Base-by-base conservation (phyloP, 2,329 filamentous ascomycete species). In the Parastagonospora avenae region DNA sequence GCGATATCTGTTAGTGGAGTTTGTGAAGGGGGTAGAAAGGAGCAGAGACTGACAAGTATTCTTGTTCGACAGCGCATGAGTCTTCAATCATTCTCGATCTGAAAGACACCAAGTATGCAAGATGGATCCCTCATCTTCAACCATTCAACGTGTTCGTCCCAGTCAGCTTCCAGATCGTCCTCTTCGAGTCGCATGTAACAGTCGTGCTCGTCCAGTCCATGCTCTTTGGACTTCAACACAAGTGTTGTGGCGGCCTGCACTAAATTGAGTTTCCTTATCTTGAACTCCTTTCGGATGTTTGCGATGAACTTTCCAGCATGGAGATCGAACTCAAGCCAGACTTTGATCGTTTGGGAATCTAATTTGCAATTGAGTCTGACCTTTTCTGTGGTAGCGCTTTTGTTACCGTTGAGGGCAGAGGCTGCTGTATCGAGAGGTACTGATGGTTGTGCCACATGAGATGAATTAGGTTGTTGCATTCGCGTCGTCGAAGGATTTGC, bases 161-260 rank as follows among this genome's bases (percentile, higher is more conserved):
- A 48, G 30, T 45, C 24, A 5, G 32, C 42, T 24, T 37, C 42
- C 10, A 45, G 14, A 28, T 28, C 32, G n/a, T 45, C 42, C 24
- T 45, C 42, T 5, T 45, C 42, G 15, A 45, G 32, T 8, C 31
- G 37, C 16, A 45, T 8, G 11, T 9, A 27, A 14, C 10, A 35
- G n/a, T 4, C 32, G n/a, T 45, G 31, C 5, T 36, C 12, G 37
- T 45, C 42, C 10, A 32, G 30, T n/a, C 15, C 12, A 3, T 28
- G 12, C 31, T 37, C 30, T 3, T 37, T 27, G 14, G 24, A 24
- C 12, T 45, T 45, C 11, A 45, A n/a, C 12, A 19, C n/a, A n/a
- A 45, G 36, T 4, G 32, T 35, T 8, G 16, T 45, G 14, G 28
- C 12, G 8, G 42, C 8, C 8, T 28, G 42, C 1, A 27, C 32